These are phyloP conservation scores for Fomes fomentarius DNA, from an alignment of 1,284 basidiomycete genomes.

Conservation along the genomic window DNA sequence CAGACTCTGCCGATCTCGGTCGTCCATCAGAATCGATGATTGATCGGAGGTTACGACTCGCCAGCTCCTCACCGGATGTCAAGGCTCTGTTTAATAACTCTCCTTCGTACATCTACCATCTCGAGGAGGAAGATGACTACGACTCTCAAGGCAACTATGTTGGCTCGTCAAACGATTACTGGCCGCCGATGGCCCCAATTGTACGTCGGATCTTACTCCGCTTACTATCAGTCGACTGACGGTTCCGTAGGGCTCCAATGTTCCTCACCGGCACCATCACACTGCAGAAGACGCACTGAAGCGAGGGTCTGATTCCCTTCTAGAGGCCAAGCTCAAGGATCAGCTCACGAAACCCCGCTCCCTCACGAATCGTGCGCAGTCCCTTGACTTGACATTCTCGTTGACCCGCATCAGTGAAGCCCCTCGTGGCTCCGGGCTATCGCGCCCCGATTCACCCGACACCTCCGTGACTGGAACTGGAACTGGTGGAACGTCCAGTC, in stretches of 20 bases:
- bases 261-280: conserved; percentile 59
- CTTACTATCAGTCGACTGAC: conserved; percentile 18
- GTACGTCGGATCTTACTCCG: conserved; percentile 43
- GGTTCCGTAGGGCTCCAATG: conserved; percentile 58
- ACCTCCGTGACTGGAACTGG: conserved; percentile 65
- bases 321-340: conserved; percentile 87
- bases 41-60: conserved; percentile 79
- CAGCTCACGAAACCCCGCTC: conserved; percentile 75
- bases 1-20: conserved; percentile 78
- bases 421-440: conserved; percentile 49
- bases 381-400: conserved; percentile 78
- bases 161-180: conserved; percentile 61
- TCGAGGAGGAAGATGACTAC: conserved; percentile 64
- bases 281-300: conserved; percentile 77
- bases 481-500: conserved; percentile 71
- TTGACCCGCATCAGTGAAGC: conserved; percentile 76
- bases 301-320: conserved; percentile 83
- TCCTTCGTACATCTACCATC: conserved; percentile 74
- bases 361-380: conserved; percentile 78
- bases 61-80: conserved; percentile 91
- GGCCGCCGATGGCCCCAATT: conserved; percentile 78
- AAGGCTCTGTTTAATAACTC: conserved; percentile 91
- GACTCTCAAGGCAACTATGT: conserved; percentile 58
- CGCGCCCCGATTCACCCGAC: conserved; percentile 75
- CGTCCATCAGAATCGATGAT: conserved; percentile 69